Evolutionary conservation across 768 basidiomycete genomes (phyloP), one percentile per base, ranked within the genome.

Genomic region (Trametes elegans): DNA sequence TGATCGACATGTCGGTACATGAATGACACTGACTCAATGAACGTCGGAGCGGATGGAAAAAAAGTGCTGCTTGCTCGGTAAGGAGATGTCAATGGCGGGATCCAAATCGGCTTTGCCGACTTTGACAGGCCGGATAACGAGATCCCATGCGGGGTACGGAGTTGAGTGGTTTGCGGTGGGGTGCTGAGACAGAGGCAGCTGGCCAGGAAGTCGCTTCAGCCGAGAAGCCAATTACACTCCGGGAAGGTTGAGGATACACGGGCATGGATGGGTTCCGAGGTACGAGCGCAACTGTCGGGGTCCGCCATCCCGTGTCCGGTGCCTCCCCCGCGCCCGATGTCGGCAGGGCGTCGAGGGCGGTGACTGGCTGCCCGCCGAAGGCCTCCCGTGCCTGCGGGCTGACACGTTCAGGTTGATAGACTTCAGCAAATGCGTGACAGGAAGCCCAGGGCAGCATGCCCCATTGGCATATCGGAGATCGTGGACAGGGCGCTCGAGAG

Each of bases 361-460:
- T n/a, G n/a, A n/a, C n/a, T n/a, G n/a, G n/a, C n/a, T n/a, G n/a
- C n/a, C n/a, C n/a, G n/a, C n/a, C n/a, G n/a, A n/a, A n/a, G n/a
- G n/a, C n/a, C n/a, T n/a, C n/a, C n/a, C n/a, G n/a, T 40, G 45
- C 29, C 28, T 57, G 50, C 44, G 44, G 40, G 47, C 31, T 52
- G 49, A 52, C 56, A 57, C 19, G 43, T 57, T 49, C 49, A 11
- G 32, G 32, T 41, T 14, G 39, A 52, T 52, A 52, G 45, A 34
- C 44, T 52, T 45, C 49, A 38, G 41, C 26, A 39, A 19, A 7
- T 39, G 24, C 18, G 27, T 19, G 19, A 16, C 3, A 24, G 32
- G n/a, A 28, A 11, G 26, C 7, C 27, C 48, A 39, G 48, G 36
- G 48, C 50, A 52, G 8, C n/a, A 16, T 16, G 7, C 13, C 36